Conservation (phyloP, 768 basidiomycete genomes). For the Neoboletus subvelutipes region DNA sequence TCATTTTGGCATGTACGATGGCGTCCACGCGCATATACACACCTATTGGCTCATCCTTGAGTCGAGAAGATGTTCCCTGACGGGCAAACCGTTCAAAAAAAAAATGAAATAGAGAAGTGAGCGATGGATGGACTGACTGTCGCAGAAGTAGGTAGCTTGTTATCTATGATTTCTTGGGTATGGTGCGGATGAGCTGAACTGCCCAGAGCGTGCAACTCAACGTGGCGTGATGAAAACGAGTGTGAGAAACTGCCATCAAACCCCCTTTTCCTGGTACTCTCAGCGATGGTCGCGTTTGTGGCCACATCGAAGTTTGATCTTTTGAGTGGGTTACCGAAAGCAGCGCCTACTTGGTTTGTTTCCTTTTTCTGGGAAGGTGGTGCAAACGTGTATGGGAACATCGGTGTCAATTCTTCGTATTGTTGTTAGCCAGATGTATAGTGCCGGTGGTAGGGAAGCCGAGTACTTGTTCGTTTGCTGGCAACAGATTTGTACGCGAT, state of each 20-base stretch:
- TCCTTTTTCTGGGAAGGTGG: slow-evolving; percentile 13
- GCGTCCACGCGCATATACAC: slow-evolving; percentile 18
- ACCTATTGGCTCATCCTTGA: slow-evolving; percentile 21
- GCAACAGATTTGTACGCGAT: neutral
- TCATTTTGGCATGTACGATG: neutral
- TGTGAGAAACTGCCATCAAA: slow-evolving; percentile 12
- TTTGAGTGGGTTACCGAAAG: slow-evolving; percentile 9
- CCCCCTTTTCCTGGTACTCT: slow-evolving; percentile 1
- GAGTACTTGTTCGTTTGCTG: neutral
- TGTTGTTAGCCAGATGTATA: too few species aligned
- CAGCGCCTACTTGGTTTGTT: neutral
- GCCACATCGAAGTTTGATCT: slow-evolving; percentile 7
- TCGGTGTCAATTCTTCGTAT: neutral
- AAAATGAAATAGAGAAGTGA: neutral
- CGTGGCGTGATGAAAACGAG: slow-evolving; percentile 10
- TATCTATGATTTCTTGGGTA: slow-evolving; percentile 3
- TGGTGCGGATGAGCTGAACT: slow-evolving; percentile 5
- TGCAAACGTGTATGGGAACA: slow-evolving; percentile 23
- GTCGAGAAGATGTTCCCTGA: slow-evolving; percentile 13
- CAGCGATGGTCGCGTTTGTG: slow-evolving; percentile 7
- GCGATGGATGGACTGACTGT: slow-evolving; percentile 8
- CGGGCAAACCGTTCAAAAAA: neutral
- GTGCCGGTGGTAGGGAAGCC: neutral
- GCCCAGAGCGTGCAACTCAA: slow-evolving; percentile 12
- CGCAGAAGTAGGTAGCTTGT: neutral